A percentile compares a stretch with the other conserved stretches of the same genome.
These are phyloP conservation scores for Acanthamoeba sp. DNA, from an alignment of 208 protist species.

Conservation along the genomic window DNA sequence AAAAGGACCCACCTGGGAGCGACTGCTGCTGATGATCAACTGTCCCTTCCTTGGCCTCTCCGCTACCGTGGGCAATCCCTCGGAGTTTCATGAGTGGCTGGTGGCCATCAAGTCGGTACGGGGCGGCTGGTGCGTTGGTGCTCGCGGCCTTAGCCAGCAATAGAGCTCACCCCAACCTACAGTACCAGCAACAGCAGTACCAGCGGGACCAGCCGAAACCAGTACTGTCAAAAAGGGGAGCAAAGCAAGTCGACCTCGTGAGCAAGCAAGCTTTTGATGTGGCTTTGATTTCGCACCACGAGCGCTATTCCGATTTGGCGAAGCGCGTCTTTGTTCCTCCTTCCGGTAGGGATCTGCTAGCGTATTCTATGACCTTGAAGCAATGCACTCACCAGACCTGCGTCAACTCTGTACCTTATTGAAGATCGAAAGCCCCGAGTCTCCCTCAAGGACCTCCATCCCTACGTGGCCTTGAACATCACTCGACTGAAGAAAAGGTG, in stretches of 20 bases:
- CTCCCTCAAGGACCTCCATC: background rate
- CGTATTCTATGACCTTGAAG: too few relatives aligned
- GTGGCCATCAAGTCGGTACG: conserved; percentile 90
- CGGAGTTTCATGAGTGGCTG: conserved; percentile 94
- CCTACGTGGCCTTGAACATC: conserved; percentile 4
- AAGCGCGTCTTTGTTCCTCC: conserved; percentile 13
- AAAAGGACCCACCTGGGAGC: conserved; percentile 77
- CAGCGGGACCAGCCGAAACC: background rate
- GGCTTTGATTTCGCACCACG: conserved; percentile 88
- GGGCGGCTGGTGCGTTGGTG: conserved; percentile 83
- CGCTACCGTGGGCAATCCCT: conserved; percentile 95
- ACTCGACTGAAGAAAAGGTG: conserved; percentile 5
- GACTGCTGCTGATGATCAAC: conserved; percentile 93
- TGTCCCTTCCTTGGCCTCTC: conserved; percentile 96
- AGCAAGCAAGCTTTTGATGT: conserved; percentile 90
- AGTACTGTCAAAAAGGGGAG: conserved; percentile 12
- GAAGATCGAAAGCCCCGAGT: too few relatives aligned
- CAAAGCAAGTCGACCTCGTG: background rate
- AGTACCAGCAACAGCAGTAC: conserved; percentile 74
- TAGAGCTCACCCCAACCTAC: background rate
- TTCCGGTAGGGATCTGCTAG: too few relatives aligned
- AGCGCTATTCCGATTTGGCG: conserved; percentile 38
- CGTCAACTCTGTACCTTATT: too few relatives aligned
- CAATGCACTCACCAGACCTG: too few relatives aligned
- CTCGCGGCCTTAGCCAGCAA: too few relatives aligned